Percentiles rank a stretch among this genome's conserved stretches.
phyloP scores from a whole-genome alignment of 306 rosid species.

The Benincasa hispida region DNA sequence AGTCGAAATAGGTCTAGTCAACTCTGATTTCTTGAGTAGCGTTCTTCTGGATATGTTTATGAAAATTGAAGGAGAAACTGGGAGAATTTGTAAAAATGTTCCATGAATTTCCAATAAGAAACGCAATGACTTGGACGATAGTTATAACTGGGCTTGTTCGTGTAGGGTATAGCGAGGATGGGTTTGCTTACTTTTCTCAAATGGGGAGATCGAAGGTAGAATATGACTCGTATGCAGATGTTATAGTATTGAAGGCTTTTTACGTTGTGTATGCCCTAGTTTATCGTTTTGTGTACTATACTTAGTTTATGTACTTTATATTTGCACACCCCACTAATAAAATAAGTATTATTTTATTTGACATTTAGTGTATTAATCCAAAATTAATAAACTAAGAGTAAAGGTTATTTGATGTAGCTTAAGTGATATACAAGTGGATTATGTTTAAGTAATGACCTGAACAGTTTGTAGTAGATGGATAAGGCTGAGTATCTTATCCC shows the following conservation, averaged over 20 bases:
- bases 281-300: too few species aligned
- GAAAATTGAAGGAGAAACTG: slow-evolving; percentile 49
- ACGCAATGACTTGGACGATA: slow-evolving; percentile 43
- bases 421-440: too few species aligned
- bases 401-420: too few species aligned
- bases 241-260: background rate
- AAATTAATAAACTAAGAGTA: too few species aligned
- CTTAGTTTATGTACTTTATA: too few species aligned
- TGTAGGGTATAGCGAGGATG: slow-evolving; percentile 36
- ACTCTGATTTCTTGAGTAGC: slow-evolving; percentile 62
- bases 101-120: slow-evolving; percentile 9
- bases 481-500: too few species aligned
- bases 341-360: too few species aligned
- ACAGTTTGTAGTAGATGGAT: too few species aligned
- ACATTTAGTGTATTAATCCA: too few species aligned
- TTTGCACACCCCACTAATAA: too few species aligned
- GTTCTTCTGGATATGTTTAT: slow-evolving; percentile 60
- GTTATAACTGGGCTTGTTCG: slow-evolving; percentile 46
- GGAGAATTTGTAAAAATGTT: slow-evolving; percentile 43
- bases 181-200: slow-evolving; percentile 47
- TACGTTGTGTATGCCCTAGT: too few species aligned
- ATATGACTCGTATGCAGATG: background rate
- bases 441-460: too few species aligned
- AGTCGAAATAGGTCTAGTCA: slow-evolving; percentile 41
- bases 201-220: slow-evolving; percentile 38